Conservation (phyloP, 2,329 filamentous ascomycete genomes). For the Colletotrichum lupini region DNA sequence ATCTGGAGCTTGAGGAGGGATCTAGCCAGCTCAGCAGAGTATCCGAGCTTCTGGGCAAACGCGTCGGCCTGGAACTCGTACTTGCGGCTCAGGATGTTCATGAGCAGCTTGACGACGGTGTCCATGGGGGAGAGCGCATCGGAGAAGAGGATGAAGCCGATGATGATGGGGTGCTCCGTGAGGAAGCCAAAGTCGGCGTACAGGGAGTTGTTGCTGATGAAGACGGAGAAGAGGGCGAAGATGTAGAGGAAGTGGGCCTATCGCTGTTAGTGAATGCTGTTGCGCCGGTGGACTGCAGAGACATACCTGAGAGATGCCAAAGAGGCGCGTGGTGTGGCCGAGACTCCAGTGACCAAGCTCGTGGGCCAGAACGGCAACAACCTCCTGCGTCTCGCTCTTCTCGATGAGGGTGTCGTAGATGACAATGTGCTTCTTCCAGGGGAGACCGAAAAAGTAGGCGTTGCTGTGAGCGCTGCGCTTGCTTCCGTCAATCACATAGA, state of each 20-base stretch:
- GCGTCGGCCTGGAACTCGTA: conserved; percentile 97
- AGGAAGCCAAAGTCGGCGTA: conserved; percentile 93
- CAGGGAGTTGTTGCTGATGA: conserved; percentile 93
- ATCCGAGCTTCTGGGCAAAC: conserved; percentile 88
- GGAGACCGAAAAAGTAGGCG: conserved; percentile 95
- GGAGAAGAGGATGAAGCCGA: conserved; percentile 97
- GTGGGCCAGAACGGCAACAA: conserved; percentile 93
- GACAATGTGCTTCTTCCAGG: conserved; percentile 99
- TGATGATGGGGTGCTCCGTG: conserved; percentile 87
- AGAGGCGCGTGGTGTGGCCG: conserved; percentile 91
- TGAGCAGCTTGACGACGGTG: conserved; percentile 90
- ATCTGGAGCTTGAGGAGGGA: conserved; percentile 98
- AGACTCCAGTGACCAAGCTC: conserved; percentile 98
- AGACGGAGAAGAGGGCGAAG: conserved; percentile 95
- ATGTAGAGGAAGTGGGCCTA: conserved; percentile 96
- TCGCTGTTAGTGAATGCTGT: conserved; percentile 26
- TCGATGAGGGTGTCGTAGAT: conserved; percentile 98
- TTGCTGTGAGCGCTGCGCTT: conserved; percentile 90
- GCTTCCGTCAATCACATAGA: conserved; percentile 94
- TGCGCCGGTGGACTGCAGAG: neutral
- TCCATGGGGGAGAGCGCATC: conserved; percentile 96
- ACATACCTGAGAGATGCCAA: conserved; percentile 83
- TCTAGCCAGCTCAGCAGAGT: conserved; percentile 82
- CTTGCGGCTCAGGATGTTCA: conserved; percentile 94
- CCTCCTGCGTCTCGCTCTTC: conserved; percentile 91